A percentile compares a stretch with the other conserved stretches of the same genome.
phyloP scores from a whole-genome alignment of 2,329 filamentous ascomycete genomes.

The Penicillium sp. region DNA sequence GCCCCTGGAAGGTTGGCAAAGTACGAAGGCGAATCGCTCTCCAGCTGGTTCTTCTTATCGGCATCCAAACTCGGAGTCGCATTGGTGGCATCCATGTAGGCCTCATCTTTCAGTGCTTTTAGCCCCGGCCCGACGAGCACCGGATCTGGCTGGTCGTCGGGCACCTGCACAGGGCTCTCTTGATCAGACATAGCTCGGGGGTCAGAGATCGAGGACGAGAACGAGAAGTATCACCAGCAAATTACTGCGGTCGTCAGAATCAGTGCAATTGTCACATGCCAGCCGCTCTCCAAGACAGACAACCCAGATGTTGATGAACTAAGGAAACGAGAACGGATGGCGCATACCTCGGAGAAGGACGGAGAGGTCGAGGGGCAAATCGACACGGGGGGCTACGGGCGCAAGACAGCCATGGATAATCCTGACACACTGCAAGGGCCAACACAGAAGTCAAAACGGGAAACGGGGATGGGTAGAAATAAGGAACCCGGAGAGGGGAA shows the following conservation, averaged over 20 bases:
- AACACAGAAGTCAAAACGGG: neutral
- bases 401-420: constrained; percentile 17
- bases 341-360: constrained; percentile 19
- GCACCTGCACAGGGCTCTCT: constrained; percentile 23
- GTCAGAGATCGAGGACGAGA: neutral
- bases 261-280: constrained; percentile 18
- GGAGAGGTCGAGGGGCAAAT: constrained; percentile 13
- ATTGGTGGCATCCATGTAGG: constrained; percentile 30
- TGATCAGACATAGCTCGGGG: constrained; percentile 25
- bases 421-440: neutral
- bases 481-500: constrained; percentile 3
- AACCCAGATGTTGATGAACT: constrained; percentile 7
- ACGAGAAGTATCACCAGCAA: constrained; percentile 4
- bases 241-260: constrained; percentile 1
- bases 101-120: constrained; percentile 26
- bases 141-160: constrained; percentile 32
- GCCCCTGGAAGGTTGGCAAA: constrained; percentile 28
- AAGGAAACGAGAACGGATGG: constrained; percentile 9
- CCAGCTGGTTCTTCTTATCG: constrained; percentile 21
- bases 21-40: constrained; percentile 29
- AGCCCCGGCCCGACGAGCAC: constrained; percentile 31
- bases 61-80: constrained; percentile 27
- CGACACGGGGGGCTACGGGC: constrained; percentile 12
- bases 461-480: constrained; percentile 1
- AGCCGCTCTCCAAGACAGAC: neutral